A percentile compares a stretch with the other conserved stretches of the same genome.
phyloP scores from a whole-genome alignment of 75 land plant species.

The Ceratopteris richardii region DNA sequence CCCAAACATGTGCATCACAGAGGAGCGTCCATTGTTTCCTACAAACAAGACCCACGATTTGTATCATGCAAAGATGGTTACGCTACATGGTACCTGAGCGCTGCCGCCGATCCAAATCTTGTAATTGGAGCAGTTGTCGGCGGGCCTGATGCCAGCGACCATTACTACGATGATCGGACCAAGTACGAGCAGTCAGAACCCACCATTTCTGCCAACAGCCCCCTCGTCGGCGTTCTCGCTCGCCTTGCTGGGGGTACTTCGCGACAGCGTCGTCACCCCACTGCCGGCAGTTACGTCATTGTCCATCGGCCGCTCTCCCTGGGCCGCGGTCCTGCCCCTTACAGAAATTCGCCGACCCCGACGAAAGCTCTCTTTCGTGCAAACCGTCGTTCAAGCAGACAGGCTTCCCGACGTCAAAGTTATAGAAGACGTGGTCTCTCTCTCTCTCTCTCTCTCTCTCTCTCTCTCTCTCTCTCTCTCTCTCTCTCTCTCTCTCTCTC shows the following conservation, averaged over 20 bases:
- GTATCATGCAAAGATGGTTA: conserved; percentile 59
- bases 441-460: too few relatives aligned
- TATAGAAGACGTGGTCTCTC: too few relatives aligned
- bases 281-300: not conserved
- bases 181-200: conserved; percentile 53
- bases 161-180: conserved; percentile 36
- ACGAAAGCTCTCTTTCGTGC: not conserved
- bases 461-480: too few relatives aligned
- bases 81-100: conserved; percentile 40
- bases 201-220: conserved; percentile 39
- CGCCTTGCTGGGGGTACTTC: conserved; percentile 10
- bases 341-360: too few relatives aligned
- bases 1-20: conserved; percentile 67
- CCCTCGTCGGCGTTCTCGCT: conserved; percentile 67
- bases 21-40: conserved; percentile 57
- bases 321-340: too few relatives aligned
- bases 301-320: too few relatives aligned
- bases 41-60: conserved; percentile 5
- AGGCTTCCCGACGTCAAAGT: too few relatives aligned
- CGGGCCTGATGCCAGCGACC: conserved; percentile 55
- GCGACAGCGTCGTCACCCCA: not conserved
- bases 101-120: conserved; percentile 44
- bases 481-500: too few relatives aligned
- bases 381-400: not conserved
- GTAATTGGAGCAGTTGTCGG: conserved; percentile 63